Conservation (phyloP, 805 yeast species). For the Metschnikowia hibisci region DNA sequence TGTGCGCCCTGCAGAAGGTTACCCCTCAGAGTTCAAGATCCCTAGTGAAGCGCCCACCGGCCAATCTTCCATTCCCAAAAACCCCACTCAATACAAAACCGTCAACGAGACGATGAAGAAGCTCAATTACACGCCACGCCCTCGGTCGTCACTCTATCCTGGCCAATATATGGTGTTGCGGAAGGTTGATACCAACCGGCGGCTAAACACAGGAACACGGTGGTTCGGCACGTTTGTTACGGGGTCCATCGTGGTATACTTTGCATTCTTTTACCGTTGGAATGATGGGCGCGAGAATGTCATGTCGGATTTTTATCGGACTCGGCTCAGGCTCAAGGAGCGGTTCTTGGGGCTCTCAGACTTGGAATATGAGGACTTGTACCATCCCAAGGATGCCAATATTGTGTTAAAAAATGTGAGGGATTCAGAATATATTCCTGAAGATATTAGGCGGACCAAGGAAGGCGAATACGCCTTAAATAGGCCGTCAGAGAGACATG, state of each 20-base stretch:
- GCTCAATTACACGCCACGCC: slow-evolving; percentile 75
- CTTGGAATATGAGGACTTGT: slow-evolving; percentile 61
- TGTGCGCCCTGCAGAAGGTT: slow-evolving; percentile 74
- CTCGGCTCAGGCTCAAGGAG: slow-evolving; percentile 55
- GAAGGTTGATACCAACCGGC: slow-evolving; percentile 48
- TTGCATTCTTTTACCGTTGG: slow-evolving; percentile 76
- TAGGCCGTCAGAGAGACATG: slow-evolving; percentile 68
- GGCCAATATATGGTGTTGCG: slow-evolving; percentile 74
- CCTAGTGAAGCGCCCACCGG: slow-evolving; percentile 59
- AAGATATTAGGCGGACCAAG: slow-evolving; percentile 37
- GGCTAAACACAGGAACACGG: slow-evolving; percentile 59
- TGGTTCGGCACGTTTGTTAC: slow-evolving; percentile 51
- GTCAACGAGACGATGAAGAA: slow-evolving; percentile 71
- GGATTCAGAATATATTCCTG: slow-evolving; percentile 42
- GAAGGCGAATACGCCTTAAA: slow-evolving; percentile 52
- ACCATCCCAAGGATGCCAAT: slow-evolving; percentile 40
- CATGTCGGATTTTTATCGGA: slow-evolving; percentile 62
- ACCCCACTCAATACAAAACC: slow-evolving; percentile 62
- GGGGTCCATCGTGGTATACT: slow-evolving; percentile 49
- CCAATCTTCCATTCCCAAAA: slow-evolving; percentile 57
- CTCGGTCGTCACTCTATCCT: slow-evolving; percentile 67
- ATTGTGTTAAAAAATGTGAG: slow-evolving; percentile 41
- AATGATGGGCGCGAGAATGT: slow-evolving; percentile 78
- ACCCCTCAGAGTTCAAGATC: slow-evolving; percentile 73
- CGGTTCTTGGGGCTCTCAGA: slow-evolving; percentile 51